Base-by-base conservation (phyloP, 768 basidiomycete species). In the Lactarius psammicola region DNA sequence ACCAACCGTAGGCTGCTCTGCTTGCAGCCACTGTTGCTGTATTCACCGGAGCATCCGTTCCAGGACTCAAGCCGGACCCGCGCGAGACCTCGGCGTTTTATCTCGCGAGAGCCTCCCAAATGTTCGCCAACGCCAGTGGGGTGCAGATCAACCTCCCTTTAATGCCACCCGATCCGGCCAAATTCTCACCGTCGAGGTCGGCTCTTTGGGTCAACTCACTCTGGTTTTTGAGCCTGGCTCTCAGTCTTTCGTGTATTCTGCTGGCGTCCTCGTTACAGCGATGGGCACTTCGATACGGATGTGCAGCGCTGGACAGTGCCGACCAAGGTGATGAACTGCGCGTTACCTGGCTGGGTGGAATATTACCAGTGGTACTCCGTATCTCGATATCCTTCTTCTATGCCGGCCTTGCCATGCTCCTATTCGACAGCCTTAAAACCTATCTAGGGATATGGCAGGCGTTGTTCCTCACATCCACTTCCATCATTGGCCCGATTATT, bases 341-440 rank as follows among this genome's bases (percentile, higher is more conserved):
- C 7, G 10, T 66, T 31, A 33, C 55, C 9, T n/a, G 31, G 60
- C 46, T 26, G 11, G 38, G 57, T 8, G 33, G 30, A 33, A 20
- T 56, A 11, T 33, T 69, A 8, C 67, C 68, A 15, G 8, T 40
- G 0, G 6, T 68, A 7, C 38, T 68, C 1, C 66, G 63, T 28
- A 31, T 64, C 13, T 56, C 68, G 13, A 34, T 64, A 13, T 68
- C 49, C 44, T 49, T 69, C 11, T 69, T 69, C 58, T 59, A 68
- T 26, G 15, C 31, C 10, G 67, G 68, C n/a, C 66, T 69, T 13
- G 6, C 36, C 33, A 10, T 63, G 17, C 64, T 68, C 36, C 36
- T 69, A 20, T 68, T 53, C 26, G 62, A 60, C 26, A 62, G 67
- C 36, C 8, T 68, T 28, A 40, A 42, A n/a, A 18, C 49, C 2